Evolutionary conservation across 176 grass and related monocot species (phyloP).

Genomic region (Cenchrus fungigraminus): DNA sequence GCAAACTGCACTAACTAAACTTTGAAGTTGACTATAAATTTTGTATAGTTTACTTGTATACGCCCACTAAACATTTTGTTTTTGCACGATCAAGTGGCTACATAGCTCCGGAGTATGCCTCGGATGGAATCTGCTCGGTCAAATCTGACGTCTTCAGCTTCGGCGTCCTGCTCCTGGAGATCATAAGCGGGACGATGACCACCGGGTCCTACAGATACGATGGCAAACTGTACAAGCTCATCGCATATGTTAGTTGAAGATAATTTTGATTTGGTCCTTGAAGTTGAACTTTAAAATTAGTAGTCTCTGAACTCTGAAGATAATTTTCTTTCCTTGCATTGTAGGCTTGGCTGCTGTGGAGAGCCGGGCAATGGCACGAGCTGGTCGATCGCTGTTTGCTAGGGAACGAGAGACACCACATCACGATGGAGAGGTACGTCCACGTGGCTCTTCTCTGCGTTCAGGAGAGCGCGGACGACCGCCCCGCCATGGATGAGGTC

Average conservation of each 20-base stretch:
- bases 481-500: slow-evolving; percentile 45
- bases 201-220: neutral
- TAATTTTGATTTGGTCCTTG: neutral
- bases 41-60: neutral
- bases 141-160: slow-evolving; percentile 67
- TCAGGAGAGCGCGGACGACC: slow-evolving; percentile 49
- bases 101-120: slow-evolving; percentile 58
- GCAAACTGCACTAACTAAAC: too few relatives aligned
- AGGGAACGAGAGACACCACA: neutral
- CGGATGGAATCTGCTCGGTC: slow-evolving; percentile 46
- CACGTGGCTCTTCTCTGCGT: slow-evolving; percentile 55
- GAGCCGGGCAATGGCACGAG: slow-evolving; percentile 33
- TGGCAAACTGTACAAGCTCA: slow-evolving; percentile 7
- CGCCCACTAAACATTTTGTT: neutral
- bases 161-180: slow-evolving; percentile 57
- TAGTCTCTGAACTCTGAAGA: neutral
- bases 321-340: neutral
- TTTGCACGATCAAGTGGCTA: slow-evolving; percentile 43
- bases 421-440: slow-evolving; percentile 29
- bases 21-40: neutral
- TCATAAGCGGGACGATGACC: slow-evolving; percentile 41
- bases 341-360: slow-evolving; percentile 49
- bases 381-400: slow-evolving; percentile 2
- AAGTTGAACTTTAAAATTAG: too few relatives aligned
- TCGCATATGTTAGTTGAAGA: neutral